Conservation (phyloP, 2,329 filamentous ascomycete genomes). For the Neonectria coccinea region DNA sequence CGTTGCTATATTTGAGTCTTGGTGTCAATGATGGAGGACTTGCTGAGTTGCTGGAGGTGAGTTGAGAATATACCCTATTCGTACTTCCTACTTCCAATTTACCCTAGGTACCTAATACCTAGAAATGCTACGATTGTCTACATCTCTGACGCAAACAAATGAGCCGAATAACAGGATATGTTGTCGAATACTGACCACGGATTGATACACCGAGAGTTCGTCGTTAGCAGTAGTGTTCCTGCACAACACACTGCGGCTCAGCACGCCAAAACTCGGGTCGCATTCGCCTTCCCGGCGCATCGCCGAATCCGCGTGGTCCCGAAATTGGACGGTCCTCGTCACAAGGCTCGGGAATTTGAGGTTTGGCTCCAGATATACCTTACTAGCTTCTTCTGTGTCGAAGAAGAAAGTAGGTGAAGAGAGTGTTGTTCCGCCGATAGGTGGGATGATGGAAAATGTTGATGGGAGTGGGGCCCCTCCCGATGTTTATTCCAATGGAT, state of each 20-base stretch:
- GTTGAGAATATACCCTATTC: no score
- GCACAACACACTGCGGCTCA: no score
- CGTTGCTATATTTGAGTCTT: neutral
- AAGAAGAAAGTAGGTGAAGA: neutral
- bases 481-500: neutral
- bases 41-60: neutral
- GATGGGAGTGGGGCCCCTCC: neutral
- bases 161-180: no score
- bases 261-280: no score
- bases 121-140: no score
- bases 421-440: neutral
- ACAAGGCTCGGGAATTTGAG: constrained; percentile 2
- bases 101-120: no score
- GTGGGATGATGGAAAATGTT: neutral
- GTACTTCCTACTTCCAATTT: no score
- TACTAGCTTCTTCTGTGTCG: neutral
- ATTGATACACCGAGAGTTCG: no score
- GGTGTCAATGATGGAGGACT: neutral
- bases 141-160: no score
- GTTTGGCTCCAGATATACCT: neutral
- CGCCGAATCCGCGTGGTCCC: neutral
- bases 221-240: no score
- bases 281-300: no score
- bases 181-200: no score
- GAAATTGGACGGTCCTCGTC: neutral